Percentiles rank a stretch among this genome's conserved stretches.
phyloP scores from a whole-genome alignment of 139 green algal species.

The Micromonas pusilla region DNA sequence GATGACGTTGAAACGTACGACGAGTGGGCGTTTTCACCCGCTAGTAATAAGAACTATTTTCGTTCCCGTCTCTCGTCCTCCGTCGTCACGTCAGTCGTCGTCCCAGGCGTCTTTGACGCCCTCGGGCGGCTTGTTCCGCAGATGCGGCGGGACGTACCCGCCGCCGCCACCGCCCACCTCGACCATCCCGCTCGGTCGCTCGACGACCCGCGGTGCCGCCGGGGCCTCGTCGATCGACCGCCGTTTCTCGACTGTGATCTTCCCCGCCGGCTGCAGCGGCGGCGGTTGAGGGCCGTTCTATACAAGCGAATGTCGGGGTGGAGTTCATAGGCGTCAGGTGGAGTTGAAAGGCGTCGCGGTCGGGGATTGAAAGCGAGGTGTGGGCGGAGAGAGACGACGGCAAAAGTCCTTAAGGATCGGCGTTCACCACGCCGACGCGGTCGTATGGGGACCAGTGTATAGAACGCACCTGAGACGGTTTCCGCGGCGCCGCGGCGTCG shows the following conservation, averaged over 20 bases:
- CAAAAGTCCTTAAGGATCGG: too few relatives aligned
- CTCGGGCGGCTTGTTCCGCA: background rate
- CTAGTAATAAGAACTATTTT: background rate
- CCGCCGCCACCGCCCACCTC: background rate
- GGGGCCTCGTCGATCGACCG: too few relatives aligned
- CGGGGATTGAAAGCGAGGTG: too few relatives aligned
- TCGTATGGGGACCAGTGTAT: too few relatives aligned
- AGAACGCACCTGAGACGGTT: too few relatives aligned
- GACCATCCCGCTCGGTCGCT: background rate
- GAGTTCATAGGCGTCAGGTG: too few relatives aligned
- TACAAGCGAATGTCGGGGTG: too few relatives aligned
- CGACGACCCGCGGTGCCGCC: background rate
- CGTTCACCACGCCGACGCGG: too few relatives aligned
- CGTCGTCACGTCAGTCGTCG: background rate
- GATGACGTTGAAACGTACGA: background rate
- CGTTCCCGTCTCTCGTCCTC: background rate
- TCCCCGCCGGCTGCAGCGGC: background rate
- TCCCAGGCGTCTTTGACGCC: background rate
- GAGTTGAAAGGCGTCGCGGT: too few relatives aligned
- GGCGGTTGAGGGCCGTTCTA: too few relatives aligned
- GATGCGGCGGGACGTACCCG: background rate
- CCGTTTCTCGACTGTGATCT: background rate
- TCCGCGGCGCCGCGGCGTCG: background rate
- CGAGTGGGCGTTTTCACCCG: background rate
- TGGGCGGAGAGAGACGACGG: too few relatives aligned